phyloP scores from a whole-genome alignment of 163 green algal species.

The Prototheca cutis region DNA sequence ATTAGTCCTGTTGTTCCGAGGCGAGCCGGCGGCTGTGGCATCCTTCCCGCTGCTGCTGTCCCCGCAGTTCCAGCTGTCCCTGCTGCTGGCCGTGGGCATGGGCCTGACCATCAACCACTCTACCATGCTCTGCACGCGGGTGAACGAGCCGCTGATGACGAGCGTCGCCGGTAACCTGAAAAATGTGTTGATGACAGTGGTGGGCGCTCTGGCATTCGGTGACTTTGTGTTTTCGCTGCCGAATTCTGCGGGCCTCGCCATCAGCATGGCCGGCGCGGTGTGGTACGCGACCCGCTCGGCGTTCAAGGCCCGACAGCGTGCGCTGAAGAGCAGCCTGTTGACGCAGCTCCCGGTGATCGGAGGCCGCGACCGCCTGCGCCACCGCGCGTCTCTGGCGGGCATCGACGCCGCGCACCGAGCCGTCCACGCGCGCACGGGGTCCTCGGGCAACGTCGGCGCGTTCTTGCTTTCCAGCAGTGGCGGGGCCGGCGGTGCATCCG shows the following conservation, averaged over 20 bases:
- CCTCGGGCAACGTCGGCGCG: not conserved
- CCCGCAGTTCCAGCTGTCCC: constrained; percentile 24
- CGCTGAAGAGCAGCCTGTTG: constrained; percentile 19
- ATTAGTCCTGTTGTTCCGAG: constrained; percentile 17
- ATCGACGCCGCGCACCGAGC: not conserved
- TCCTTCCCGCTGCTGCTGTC: constrained; percentile 23
- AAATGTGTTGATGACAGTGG: constrained; percentile 57
- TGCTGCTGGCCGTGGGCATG: constrained; percentile 33
- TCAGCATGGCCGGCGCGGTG: constrained; percentile 49
- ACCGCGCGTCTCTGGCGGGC: not conserved
- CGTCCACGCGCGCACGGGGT: not conserved
- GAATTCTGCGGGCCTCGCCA: constrained; percentile 41
- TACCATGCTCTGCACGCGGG: constrained; percentile 57
- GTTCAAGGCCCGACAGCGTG: constrained; percentile 30
- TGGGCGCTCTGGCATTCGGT: constrained; percentile 55
- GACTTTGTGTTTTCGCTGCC: constrained; percentile 50
- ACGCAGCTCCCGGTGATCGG: constrained; percentile 26
- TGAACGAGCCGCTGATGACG: constrained; percentile 65
- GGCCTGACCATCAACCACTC: constrained; percentile 63
- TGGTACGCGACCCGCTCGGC: constrained; percentile 53
- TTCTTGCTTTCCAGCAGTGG: not conserved
- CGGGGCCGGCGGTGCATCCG: not conserved
- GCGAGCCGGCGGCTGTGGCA: constrained; percentile 20
- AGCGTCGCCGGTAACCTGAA: constrained; percentile 59
- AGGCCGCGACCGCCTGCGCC: constrained; percentile 17